Percentiles rank a stretch among this genome's conserved stretches.
Conservation (phyloP, 306 rosid species). For the Ammopiptanthus mongolicus region DNA sequence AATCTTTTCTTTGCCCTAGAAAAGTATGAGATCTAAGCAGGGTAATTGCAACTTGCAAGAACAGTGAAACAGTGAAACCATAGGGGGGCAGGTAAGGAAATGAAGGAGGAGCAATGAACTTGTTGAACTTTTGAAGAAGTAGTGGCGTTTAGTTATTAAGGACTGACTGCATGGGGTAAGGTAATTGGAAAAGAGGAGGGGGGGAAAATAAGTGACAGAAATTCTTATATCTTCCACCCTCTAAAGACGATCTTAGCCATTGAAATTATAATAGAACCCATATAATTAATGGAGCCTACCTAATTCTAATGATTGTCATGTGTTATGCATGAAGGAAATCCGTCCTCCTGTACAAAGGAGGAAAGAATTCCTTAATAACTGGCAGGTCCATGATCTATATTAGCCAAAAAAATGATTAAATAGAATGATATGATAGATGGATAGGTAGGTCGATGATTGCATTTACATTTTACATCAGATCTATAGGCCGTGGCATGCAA, state of each 20-base stretch:
- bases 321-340: background rate
- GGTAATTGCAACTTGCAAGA: background rate
- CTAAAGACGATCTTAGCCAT: background rate
- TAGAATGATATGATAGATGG: constrained; percentile 10
- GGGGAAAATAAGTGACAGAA: no score
- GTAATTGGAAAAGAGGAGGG: background rate
- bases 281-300: background rate
- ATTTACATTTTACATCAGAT: background rate
- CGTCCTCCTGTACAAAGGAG: background rate
- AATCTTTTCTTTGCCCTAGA: background rate
- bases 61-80: constrained; percentile 19
- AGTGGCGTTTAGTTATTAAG: background rate
- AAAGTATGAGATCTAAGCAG: background rate
- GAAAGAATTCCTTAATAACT: background rate
- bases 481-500: background rate
- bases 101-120: background rate
- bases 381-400: constrained; percentile 1
- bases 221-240: no score
- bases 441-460: background rate
- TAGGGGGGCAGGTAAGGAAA: constrained; percentile 7
- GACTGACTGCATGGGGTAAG: constrained; percentile 30
- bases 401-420: constrained; percentile 28
- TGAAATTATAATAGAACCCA: background rate
- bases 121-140: background rate
- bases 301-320: background rate